Percentiles rank a stretch among this genome's conserved stretches.
Evolutionary conservation across 2,329 filamentous ascomycete species (phyloP).

Genomic region (Beauveria pseudobassiana): DNA sequence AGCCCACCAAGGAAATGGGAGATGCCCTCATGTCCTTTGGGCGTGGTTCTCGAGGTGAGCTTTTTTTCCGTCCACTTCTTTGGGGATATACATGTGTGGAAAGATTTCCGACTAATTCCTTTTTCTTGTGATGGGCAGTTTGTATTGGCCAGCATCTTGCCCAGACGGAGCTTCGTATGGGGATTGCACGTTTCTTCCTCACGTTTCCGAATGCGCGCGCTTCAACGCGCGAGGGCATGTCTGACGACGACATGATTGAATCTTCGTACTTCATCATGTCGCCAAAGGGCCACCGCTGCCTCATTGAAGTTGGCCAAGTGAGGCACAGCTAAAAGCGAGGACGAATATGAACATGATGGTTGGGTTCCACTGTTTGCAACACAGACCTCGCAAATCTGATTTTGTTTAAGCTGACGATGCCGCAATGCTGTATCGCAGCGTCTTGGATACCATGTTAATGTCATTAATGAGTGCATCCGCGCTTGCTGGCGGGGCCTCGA

Average conservation of each 20-base stretch:
- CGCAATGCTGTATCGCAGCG: too few species aligned
- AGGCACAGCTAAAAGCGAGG: too few species aligned
- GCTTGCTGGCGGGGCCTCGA: too few species aligned
- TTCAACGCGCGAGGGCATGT: slow-evolving; percentile 26
- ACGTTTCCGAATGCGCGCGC: slow-evolving; percentile 30
- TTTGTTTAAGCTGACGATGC: too few species aligned
- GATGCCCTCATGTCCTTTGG: slow-evolving; percentile 45
- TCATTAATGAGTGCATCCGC: too few species aligned
- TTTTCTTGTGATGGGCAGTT: slow-evolving; percentile 14
- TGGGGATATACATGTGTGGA: too few species aligned
- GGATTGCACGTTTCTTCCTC: slow-evolving; percentile 43
- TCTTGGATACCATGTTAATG: too few species aligned
- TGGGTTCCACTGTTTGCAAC: too few species aligned
- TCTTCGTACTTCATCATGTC: slow-evolving; percentile 24
- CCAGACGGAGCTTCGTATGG: slow-evolving; percentile 46
- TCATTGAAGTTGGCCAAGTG: neutral
- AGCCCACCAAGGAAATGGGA: slow-evolving; percentile 32
- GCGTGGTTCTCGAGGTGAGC: slow-evolving; percentile 37
- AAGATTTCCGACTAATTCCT: too few species aligned
- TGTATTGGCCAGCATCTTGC: slow-evolving; percentile 54
- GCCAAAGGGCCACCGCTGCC: slow-evolving; percentile 5
- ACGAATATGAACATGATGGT: too few species aligned
- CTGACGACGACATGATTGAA: slow-evolving; percentile 27
- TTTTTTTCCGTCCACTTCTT: too few species aligned
- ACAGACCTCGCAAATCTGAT: too few species aligned